Conservation (phyloP, 306 rosid genomes). For the Trichosanthes truncata region DNA sequence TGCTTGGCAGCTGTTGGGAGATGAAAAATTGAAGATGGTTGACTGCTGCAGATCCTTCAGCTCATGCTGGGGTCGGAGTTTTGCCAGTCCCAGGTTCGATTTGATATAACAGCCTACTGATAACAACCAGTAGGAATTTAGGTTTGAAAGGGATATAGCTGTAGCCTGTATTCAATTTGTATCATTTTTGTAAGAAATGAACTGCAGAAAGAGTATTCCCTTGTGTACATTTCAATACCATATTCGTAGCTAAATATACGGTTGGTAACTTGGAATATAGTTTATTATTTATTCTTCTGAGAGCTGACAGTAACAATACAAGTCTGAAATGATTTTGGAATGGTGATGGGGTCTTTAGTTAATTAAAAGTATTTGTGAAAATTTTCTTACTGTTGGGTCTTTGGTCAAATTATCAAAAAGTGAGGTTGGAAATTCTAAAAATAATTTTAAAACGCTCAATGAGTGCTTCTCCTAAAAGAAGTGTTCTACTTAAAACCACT, state of each 20-base stretch:
- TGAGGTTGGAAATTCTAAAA: too few relatives aligned
- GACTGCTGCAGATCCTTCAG: neutral
- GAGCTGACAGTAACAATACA: neutral
- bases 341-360: too few relatives aligned
- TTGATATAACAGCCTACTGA: neutral
- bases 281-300: neutral
- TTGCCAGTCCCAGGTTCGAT: neutral
- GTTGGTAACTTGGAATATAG: neutral
- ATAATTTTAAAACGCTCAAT: too few relatives aligned
- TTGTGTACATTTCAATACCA: neutral
- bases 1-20: neutral
- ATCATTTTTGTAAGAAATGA: neutral
- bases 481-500: too few relatives aligned
- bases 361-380: too few relatives aligned
- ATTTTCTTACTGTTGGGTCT: too few relatives aligned
- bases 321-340: too few relatives aligned
- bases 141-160: neutral
- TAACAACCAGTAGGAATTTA: neutral
- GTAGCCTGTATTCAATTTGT: neutral
- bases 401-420: too few relatives aligned
- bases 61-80: neutral
- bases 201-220: neutral
- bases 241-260: neutral
- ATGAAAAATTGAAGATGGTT: neutral
- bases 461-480: too few relatives aligned